Conservation (phyloP, 208 protist species). For the Blastocrithidia nonstop region DNA sequence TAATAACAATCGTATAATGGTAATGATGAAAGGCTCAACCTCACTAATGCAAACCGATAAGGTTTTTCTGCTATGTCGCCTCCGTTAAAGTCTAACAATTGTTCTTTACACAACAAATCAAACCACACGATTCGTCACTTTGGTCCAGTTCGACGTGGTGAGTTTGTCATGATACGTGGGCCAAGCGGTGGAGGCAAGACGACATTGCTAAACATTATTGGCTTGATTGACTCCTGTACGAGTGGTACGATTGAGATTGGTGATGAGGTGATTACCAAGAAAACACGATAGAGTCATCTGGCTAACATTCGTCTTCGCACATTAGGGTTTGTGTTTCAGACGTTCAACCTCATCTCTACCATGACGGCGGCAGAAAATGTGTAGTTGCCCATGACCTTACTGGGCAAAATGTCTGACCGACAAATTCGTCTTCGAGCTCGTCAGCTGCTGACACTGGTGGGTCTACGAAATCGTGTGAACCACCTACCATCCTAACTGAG, state of each 20-base stretch:
- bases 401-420: conserved; percentile 64
- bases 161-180: conserved; percentile 95
- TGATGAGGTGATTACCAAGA: conserved; percentile 33
- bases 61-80: no score
- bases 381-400: conserved; percentile 93
- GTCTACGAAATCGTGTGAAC: conserved; percentile 88
- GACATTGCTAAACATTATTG: conserved; percentile 90
- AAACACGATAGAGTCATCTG: conserved; percentile 63
- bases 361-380: conserved; percentile 96
- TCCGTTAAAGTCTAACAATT: no score
- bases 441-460: conserved; percentile 85
- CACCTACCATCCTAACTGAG: conserved; percentile 94
- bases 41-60: no score
- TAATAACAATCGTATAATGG: background rate
- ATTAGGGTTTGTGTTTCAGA: conserved; percentile 96
- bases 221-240: conserved; percentile 82
- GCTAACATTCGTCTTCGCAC: conserved; percentile 84
- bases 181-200: conserved; percentile 95
- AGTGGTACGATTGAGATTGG: conserved; percentile 79
- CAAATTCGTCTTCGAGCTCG: conserved; percentile 74
- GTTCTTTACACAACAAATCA: background rate
- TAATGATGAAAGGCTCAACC: no score
- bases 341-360: conserved; percentile 94
- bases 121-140: conserved; percentile 16
- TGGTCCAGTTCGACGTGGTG: conserved; percentile 70